Evolutionary conservation across 2,329 filamentous ascomycete species (phyloP), one percentile per base, ranked within the genome.

Genomic region (Botrytis tulipae): DNA sequence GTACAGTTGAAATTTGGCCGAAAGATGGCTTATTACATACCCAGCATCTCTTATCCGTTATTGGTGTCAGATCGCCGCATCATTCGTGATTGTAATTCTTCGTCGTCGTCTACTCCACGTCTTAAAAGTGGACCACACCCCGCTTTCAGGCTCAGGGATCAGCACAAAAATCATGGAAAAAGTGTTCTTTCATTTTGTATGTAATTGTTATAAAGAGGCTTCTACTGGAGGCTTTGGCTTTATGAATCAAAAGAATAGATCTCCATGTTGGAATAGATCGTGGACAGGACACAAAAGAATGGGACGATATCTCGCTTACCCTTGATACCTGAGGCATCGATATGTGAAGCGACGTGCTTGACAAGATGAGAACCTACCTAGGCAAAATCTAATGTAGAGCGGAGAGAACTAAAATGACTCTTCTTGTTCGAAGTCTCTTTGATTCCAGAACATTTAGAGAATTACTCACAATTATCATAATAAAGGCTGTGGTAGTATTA

Each of bases 221-320:
- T n/a, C 25, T 16, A 0, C 0, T 16, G 5, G 0, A 0, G 0
- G 4, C 5, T 14, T 3, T 1, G 2, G 3, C 1, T 12, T n/a
- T 12, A n/a, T 12, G 14, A n/a, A 2, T 6, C 25, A 4, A 1
- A 7, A 14, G 4, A 7, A n/a, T 14, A n/a, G 10, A 54, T 7
- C 12, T 54, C 6, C 3, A 0, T 0, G n/a, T 16, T n/a, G 25
- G 5, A n/a, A 7, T n/a, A n/a, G 48, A n/a, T 54, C 10, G 10
- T 51, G 48, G 44, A 10, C 44, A 16, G 2, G 6, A 29, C 29
- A 60, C 7, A 18, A 16, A 18, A 6, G 3, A 54, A 18, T 54
- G 6, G n/a, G 51, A 29, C 51, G n/a, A 18, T 29, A 29, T 29
- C n/a, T 54, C 51, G 51, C 51, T 54, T 54, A 1, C 8, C n/a